Percentiles rank a stretch among this genome's conserved stretches.
Conservation (phyloP, 2,329 filamentous ascomycete species). For the Cladosporium sp. region DNA sequence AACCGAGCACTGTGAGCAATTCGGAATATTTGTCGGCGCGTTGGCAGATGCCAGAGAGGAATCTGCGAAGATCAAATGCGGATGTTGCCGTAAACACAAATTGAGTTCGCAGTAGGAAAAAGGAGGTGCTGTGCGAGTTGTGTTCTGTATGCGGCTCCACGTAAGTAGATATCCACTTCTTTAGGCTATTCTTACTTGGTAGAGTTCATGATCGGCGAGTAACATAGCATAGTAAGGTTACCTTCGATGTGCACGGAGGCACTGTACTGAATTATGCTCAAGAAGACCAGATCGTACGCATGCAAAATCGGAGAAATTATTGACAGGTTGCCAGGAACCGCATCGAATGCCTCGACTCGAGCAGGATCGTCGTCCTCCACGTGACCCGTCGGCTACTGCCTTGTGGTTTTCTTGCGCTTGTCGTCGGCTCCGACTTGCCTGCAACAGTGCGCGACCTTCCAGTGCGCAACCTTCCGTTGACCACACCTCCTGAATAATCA, state of each 20-base stretch:
- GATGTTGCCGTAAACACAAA: neutral
- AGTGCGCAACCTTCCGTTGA: neutral
- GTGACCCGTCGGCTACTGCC: neutral
- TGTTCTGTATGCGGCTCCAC: neutral
- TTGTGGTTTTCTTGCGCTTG: neutral
- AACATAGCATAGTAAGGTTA: neutral
- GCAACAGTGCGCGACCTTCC: neutral
- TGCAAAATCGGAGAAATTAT: neutral
- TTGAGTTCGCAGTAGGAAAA: neutral
- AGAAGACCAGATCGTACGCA: neutral
- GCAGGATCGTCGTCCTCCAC: neutral
- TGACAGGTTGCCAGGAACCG: neutral
- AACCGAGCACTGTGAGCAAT: neutral
- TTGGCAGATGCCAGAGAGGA: neutral
- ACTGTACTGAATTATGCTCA: neutral
- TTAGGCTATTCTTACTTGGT: neutral
- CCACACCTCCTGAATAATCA: neutral
- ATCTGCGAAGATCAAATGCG: neutral
- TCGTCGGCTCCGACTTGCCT: neutral
- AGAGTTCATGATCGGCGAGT: neutral
- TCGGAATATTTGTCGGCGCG: neutral
- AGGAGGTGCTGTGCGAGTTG: neutral
- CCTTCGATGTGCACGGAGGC: neutral
- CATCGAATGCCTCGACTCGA: neutral
- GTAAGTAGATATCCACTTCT: neutral